These are phyloP conservation scores for Syzygium malaccense DNA, from an alignment of 441 rosid genomes.

Conservation along the genomic window DNA sequence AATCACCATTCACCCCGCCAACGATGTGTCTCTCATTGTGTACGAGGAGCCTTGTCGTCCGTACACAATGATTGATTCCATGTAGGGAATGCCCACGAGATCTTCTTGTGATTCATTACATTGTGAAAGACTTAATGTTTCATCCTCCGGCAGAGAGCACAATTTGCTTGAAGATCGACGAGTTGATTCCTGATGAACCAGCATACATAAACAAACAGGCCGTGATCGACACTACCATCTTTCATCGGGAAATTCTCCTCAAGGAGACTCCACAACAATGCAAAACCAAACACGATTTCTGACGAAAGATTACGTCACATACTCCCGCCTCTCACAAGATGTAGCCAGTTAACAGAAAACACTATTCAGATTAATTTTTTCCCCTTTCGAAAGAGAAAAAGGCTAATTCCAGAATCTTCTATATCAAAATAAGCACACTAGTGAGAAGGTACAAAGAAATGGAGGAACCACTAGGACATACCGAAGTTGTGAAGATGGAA, in stretches of 20 bases:
- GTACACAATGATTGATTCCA: neutral
- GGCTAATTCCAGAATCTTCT: neutral
- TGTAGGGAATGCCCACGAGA: neutral
- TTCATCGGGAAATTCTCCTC: neutral
- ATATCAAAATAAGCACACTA: neutral
- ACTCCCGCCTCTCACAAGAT: neutral
- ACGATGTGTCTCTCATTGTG: neutral
- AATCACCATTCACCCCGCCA: neutral
- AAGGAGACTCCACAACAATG: neutral
- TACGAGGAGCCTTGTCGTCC: neutral
- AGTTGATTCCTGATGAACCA: neutral
- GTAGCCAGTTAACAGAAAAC: neutral
- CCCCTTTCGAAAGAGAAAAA: neutral
- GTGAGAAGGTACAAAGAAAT: neutral
- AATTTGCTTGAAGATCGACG: neutral
- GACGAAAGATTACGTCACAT: neutral
- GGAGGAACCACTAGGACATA: neutral
- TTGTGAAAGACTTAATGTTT: neutral
- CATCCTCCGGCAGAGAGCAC: neutral
- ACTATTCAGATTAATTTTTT: neutral
- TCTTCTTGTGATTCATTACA: neutral
- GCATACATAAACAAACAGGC: neutral
- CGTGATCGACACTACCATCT: neutral
- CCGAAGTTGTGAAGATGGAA: neutral
- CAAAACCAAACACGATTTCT: neutral